Evolutionary conservation across 2,329 filamentous ascomycete genomes (phyloP), one percentile per base, ranked within the genome.

Genomic region (Arthroderma sp.): DNA sequence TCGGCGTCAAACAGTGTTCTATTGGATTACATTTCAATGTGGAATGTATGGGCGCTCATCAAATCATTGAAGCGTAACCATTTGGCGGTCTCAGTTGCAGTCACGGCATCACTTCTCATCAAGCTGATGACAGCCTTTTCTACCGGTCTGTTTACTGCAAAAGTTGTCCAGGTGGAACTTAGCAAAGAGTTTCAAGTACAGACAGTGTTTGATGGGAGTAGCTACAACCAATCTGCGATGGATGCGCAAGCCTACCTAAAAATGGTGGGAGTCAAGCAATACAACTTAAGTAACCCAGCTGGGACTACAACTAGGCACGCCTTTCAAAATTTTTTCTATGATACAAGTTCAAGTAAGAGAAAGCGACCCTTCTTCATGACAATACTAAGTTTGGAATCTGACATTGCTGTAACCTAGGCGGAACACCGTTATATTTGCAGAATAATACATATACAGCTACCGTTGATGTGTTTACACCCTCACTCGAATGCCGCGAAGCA

Each of bases 21-120:
- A 8, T 43, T 48, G 3, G 48, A 50, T 37, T 50, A 48, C n/a
- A 9, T 50, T 11, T 50, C 46, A 4, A 29, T 34, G 27, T 46
- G 40, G 46, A 50, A 48, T 29, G 27, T 50, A 29, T 11, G 30
- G 36, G 38, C 43, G 2, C 40, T 50, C 2, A 48, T 41, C 30
- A 31, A 43, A 29, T 48, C 48, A 4, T 9, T 50, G 7, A 48
- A 40, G 27, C 29, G 45, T 6, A 48, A 32, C 11, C 48, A 50
- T 27, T 48, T 40, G 36, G 11, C 48, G 43, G 48, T 50, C n/a
- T 50, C 46, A 15, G 30, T 50, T n/a, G 22, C 42, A 5, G 32
- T 44, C 28, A n/a, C 5, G 4, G 42, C 11, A 29, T 38, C 42
- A 9, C 36, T 44, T n/a, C 33, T 44, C 27, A 44, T 44, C 32